These are phyloP conservation scores for Hortiboletus campestris DNA, from an alignment of 768 basidiomycete species.

Conservation along the genomic window DNA sequence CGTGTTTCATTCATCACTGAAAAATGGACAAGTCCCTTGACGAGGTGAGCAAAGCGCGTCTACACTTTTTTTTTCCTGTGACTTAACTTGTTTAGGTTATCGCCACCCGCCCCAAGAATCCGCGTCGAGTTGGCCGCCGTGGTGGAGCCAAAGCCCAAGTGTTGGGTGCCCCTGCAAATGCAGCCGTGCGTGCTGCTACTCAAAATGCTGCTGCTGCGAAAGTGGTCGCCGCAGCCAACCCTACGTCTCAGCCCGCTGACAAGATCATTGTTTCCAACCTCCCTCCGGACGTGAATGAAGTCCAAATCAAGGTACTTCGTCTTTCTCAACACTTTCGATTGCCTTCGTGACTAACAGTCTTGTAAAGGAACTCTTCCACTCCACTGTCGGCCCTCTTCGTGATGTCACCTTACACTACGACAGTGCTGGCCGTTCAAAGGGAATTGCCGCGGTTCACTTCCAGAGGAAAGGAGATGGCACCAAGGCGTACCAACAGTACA, in stretches of 20 bases:
- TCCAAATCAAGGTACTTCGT: conserved; percentile 80
- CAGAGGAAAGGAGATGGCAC: conserved; percentile 82
- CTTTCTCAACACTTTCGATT: neutral
- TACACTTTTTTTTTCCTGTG: neutral
- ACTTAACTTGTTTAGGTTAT: conserved; percentile 54
- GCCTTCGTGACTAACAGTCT: conserved; percentile 1
- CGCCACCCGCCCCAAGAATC: conserved; percentile 50
- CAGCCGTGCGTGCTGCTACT: conserved; percentile 52
- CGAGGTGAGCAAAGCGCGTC: conserved; percentile 50
- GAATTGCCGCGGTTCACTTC: conserved; percentile 86
- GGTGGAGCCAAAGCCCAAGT: conserved; percentile 54
- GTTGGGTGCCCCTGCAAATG: conserved; percentile 54
- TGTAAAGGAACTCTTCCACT: conserved; percentile 83
- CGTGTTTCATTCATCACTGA: neutral
- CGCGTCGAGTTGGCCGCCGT: conserved; percentile 43
- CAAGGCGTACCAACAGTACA: conserved; percentile 91
- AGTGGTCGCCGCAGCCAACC: conserved; percentile 39
- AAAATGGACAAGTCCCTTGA: conserved; percentile 84
- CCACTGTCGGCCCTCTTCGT: conserved; percentile 84
- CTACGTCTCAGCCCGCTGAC: conserved; percentile 49
- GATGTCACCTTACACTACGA: conserved; percentile 88
- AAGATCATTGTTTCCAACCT: conserved; percentile 98
- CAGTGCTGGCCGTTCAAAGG: conserved; percentile 82
- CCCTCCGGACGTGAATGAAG: conserved; percentile 89
- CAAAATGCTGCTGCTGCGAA: conserved; percentile 42